Evolutionary conservation across 129 eudicot species (phyloP).

Genomic region (Helichrysum umbraculigerum): DNA sequence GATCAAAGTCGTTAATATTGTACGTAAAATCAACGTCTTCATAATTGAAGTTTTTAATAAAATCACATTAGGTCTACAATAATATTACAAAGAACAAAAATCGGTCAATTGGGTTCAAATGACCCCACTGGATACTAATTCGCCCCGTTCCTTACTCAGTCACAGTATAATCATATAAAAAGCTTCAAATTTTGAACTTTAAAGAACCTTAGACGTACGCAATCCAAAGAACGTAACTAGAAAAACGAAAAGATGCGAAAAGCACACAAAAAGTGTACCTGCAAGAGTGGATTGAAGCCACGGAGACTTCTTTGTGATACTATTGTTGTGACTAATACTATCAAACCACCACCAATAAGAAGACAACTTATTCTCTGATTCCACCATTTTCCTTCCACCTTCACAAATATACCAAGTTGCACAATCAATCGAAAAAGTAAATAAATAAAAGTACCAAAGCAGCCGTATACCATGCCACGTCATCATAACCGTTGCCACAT

Average conservation of each 20-base stretch:
- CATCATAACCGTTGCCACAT: neutral
- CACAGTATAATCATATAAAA: too few relatives aligned
- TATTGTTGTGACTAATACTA: constrained; percentile 36
- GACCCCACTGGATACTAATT: too few relatives aligned
- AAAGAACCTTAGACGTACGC: neutral
- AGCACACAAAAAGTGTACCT: constrained; percentile 33
- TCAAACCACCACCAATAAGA: constrained; percentile 81
- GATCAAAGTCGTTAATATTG: too few relatives aligned
- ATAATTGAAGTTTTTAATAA: too few relatives aligned
- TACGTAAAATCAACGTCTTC: too few relatives aligned
- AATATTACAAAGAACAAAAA: too few relatives aligned
- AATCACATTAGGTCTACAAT: too few relatives aligned
- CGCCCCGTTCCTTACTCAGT: too few relatives aligned
- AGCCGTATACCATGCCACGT: neutral
- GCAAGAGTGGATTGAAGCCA: constrained; percentile 82
- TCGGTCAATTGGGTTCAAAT: too few relatives aligned
- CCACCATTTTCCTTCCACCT: constrained; percentile 40
- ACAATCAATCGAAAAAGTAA: neutral
- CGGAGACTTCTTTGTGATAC: constrained; percentile 48
- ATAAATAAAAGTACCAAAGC: too few relatives aligned
- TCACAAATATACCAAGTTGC: constrained; percentile 8
- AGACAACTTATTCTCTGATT: constrained; percentile 42
- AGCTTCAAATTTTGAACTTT: neutral
- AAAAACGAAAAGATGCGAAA: neutral
- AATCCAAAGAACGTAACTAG: neutral